Evolutionary conservation across 306 rosid species (phyloP), one percentile per base, ranked within the genome.

Genomic region (Cucurbita argyrosperma): DNA sequence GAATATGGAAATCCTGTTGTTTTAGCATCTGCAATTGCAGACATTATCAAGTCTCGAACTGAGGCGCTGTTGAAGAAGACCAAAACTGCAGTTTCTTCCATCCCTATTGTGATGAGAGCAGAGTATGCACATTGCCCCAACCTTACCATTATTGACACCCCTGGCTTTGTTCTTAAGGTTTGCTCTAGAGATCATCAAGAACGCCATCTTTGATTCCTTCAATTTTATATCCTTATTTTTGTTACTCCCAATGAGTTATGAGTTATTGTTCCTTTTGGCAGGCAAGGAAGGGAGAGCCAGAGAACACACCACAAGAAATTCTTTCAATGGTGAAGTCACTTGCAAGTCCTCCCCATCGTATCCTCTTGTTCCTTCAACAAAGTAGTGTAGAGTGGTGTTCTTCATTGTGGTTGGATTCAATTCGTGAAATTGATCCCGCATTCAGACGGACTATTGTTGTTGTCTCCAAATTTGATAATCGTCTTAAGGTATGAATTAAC

Each of bases 361-460:
- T 94, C 54, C 87, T 94, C 42, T 49, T 94, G 86, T 94, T 94
- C 73, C 98, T 94, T 72, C 98, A 94, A 82, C 98, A 94, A 76
- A 94, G 98, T 78, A 90, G 98, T 47, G 98, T 94, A 2, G 98
- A 94, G 83, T 94, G 98, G 96, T 94, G 98, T 84, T 94, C 98
- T 2, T 94, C 98, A 0, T 77, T 94, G 81, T 94, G 97, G 98
- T 79, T 94, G 85, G 98, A 94, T 65, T 42, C 94, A 2, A 82
- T 94, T 78, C 94, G 97, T 10, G 98, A 89, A 78, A 94, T 94
- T 65, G 98, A 94, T 78, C 90, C 98, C 11, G 75, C 96, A 0
- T 89, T 87, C 76, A 87, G 90, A 74, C 84, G 97, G 74, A 86
- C 92, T 18, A 80, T 94, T 21, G 84, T 94, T 54, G 97, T 90